phyloP scores from a whole-genome alignment of 2,329 filamentous ascomycete genomes.

The Nannizziopsis barbatae region DNA sequence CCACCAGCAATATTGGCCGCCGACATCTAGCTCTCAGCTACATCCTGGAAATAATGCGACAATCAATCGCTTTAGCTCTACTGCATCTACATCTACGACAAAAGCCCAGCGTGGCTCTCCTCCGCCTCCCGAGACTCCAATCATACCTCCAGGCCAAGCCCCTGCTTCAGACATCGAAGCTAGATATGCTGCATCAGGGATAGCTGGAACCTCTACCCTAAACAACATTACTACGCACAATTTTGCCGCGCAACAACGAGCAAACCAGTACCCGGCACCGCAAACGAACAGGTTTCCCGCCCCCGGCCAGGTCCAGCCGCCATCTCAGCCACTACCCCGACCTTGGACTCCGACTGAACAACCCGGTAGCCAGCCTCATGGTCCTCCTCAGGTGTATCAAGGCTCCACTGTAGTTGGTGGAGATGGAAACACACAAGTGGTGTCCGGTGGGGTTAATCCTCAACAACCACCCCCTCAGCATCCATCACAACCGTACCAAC shows the following conservation, averaged over 20 bases:
- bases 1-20: slow-evolving; percentile 54
- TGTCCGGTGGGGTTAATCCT: slow-evolving; percentile 25
- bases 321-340: slow-evolving; percentile 37
- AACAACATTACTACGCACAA: slow-evolving; percentile 64
- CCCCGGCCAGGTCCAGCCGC: slow-evolving; percentile 18
- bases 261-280: slow-evolving; percentile 61
- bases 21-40: slow-evolving; percentile 25
- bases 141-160: slow-evolving; percentile 59
- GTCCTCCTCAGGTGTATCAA: slow-evolving; percentile 84
- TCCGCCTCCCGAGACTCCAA: slow-evolving; percentile 84
- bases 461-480: slow-evolving; percentile 34
- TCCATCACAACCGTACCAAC: slow-evolving; percentile 24
- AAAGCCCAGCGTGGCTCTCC: slow-evolving; percentile 85
- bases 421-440: neutral
- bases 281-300: slow-evolving; percentile 25
- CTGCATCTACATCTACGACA: slow-evolving; percentile 86
- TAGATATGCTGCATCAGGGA: slow-evolving; percentile 80
- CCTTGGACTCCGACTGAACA: slow-evolving; percentile 94
- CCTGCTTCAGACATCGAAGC: slow-evolving; percentile 77
- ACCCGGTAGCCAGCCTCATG: slow-evolving; percentile 75
- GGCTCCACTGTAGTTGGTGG: slow-evolving; percentile 56
- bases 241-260: slow-evolving; percentile 66
- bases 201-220: slow-evolving; percentile 72
- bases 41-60: slow-evolving; percentile 42
- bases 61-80: slow-evolving; percentile 59